These are phyloP conservation scores for Trichoderma atrobrunneum DNA, from an alignment of 2,329 filamentous ascomycete genomes.

Conservation along the genomic window DNA sequence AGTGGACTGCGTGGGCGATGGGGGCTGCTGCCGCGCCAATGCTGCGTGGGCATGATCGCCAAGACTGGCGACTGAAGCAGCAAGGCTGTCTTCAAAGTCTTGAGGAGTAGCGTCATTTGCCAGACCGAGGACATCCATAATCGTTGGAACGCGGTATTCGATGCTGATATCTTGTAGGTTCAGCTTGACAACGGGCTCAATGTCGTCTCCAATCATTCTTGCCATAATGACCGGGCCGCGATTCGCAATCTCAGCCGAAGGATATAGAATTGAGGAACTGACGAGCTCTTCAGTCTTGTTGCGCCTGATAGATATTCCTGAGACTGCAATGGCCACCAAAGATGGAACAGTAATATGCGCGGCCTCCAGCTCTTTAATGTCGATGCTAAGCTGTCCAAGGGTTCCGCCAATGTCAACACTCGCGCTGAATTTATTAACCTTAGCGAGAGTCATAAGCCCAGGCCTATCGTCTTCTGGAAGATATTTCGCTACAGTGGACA, in stretches of 20 bases:
- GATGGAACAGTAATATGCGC: constrained; percentile 84
- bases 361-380: constrained; percentile 62
- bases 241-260: constrained; percentile 28
- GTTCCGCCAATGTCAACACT: constrained; percentile 63
- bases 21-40: constrained; percentile 30
- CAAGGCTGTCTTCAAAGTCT: constrained; percentile 72
- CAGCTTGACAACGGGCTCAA: constrained; percentile 85
- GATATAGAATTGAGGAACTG: constrained; percentile 43
- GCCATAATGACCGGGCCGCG: constrained; percentile 68
- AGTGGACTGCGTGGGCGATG: constrained; percentile 25
- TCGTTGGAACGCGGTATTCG: constrained; percentile 84
- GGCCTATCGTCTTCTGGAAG: constrained; percentile 93
- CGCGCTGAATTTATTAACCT: constrained; percentile 62
- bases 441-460: constrained; percentile 72
- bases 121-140: constrained; percentile 76
- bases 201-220: constrained; percentile 88
- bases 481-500: constrained; percentile 90
- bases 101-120: constrained; percentile 64
- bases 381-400: constrained; percentile 62
- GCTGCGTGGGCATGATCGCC: constrained; percentile 60
- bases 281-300: constrained; percentile 71
- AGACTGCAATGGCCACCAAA: constrained; percentile 74
- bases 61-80: constrained; percentile 75
- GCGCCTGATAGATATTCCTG: constrained; percentile 58
- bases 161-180: constrained; percentile 79